These are phyloP conservation scores for Amniculicola lignicola DNA, from an alignment of 495 filamentous ascomycete genomes.

Conservation along the genomic window DNA sequence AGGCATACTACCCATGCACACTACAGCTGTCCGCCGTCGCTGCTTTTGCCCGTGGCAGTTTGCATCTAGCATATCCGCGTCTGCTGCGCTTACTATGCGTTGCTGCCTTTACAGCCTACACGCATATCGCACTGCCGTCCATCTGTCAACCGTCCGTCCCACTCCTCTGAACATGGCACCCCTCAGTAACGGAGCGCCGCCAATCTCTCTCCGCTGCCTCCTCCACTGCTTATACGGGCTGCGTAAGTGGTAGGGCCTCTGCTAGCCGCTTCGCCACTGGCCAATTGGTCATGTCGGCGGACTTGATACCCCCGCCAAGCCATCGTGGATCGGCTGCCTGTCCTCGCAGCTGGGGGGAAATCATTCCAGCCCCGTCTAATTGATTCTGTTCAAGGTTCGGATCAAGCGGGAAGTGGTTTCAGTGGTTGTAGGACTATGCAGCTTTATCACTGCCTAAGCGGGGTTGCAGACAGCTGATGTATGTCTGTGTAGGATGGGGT, in stretches of 20 bases:
- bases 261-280: conserved; percentile 25
- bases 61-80: conserved; percentile 28
- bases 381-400: conserved; percentile 25
- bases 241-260: conserved; percentile 1
- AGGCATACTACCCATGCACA: conserved; percentile 37
- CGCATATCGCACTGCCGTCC: conserved; percentile 6
- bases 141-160: conserved; percentile 3
- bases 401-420: conserved; percentile 29
- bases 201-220: conserved; percentile 26
- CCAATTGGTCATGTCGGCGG: conserved; percentile 27
- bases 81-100: conserved; percentile 33
- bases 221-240: conserved; percentile 27
- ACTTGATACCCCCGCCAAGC: conserved; percentile 12
- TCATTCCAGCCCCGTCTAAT: conserved; percentile 30
- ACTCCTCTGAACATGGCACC: conserved; percentile 16
- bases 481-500: too few species aligned
- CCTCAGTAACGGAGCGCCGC: conserved; percentile 22
- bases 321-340: conserved; percentile 34
- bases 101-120: conserved; percentile 37
- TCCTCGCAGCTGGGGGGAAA: conserved; percentile 26
- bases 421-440: conserved; percentile 36
- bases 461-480: conserved; percentile 27
- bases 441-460: conserved; percentile 34
- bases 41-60: conserved; percentile 33
- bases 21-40: conserved; percentile 32